Evolutionary conservation across 2,329 filamentous ascomycete genomes (phyloP), one percentile per base, ranked within the genome.

Genomic region (Periconia sp.): DNA sequence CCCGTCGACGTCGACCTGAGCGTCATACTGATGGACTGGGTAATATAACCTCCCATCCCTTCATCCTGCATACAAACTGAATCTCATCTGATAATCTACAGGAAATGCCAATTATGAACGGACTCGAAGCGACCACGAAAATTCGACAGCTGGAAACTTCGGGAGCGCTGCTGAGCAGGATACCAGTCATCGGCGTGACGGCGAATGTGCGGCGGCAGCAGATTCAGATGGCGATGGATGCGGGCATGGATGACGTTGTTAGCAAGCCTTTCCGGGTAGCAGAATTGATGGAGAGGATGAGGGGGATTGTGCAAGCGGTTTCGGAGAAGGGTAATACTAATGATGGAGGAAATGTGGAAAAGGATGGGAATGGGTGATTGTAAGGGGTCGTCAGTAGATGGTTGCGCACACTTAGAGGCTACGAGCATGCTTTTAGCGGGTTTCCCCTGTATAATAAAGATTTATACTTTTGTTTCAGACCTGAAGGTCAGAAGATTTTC

Each of bases 251-350:
- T 35, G 58, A 69, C 71, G 84, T 92, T 40, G 88, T 93, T 35
- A 87, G 87, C 3, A 94, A 93, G 67, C 90, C 90, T 1, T 92
- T 92, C 66, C 60, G 63, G 31, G 65, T 71, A 46, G 58, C 64
- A 1, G 67, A 70, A 47, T 53, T 71, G 3, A 53, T 58, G 49
- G 37, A 41, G 10, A 58, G 52, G 15, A 59, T 61, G 48, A 43
- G 44, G 30, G 44, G 40, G 14, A 14, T 54, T 43, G 43, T 54
- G 18, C 30, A 41, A 13, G 20, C 15, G 2, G 13, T 37, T n/a
- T 5, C 6, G 33, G 33, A 3, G 15, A 5, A 37, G 10, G 17
- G 37, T 10, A n/a, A 6, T 41, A n/a, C 3, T 41, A 3, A 6
- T 6, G 41, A 43, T 43, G 20, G 6, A 13, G 41, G 18, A 13